A percentile compares a stretch with the other conserved stretches of the same genome.
These are phyloP conservation scores for Pyrenochaeta sp. DNA, from an alignment of 2,329 filamentous ascomycete genomes.

Conservation along the genomic window DNA sequence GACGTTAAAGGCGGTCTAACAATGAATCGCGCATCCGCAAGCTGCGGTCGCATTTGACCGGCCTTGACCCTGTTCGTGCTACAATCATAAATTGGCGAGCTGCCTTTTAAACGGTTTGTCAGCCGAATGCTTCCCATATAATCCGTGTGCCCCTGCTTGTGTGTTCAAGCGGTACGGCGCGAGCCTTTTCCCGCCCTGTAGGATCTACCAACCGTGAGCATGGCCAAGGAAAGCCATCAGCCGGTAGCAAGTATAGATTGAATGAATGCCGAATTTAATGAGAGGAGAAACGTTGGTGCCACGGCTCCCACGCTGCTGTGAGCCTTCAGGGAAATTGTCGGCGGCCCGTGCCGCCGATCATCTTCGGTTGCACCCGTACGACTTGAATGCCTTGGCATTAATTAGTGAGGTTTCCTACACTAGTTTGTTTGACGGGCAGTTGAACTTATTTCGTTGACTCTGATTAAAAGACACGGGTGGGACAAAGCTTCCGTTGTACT, in stretches of 20 bases:
- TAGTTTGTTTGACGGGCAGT: too few species aligned
- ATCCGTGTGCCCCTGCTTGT: not conserved
- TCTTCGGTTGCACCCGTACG: not conserved
- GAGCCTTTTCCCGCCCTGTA: not conserved
- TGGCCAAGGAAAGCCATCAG: not conserved
- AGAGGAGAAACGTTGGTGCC: not conserved
- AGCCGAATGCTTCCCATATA: not conserved
- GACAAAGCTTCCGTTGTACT: too few species aligned
- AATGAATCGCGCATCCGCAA: slow-evolving; percentile 12
- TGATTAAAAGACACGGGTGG: too few species aligned
- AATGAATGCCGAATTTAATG: not conserved
- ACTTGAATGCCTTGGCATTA: not conserved
- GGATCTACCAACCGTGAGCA: not conserved
- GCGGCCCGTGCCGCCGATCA: not conserved
- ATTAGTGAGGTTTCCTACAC: too few species aligned
- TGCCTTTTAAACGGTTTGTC: not conserved
- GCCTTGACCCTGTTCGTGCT: slow-evolving; percentile 2
- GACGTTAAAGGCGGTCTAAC: slow-evolving; percentile 10
- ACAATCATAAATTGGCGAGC: not conserved
- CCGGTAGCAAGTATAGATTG: not conserved
- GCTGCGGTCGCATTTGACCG: slow-evolving; percentile 17
- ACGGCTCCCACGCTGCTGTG: not conserved
- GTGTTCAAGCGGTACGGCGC: not conserved
- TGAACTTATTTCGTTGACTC: too few species aligned
- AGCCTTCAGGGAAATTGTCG: not conserved